Percentiles rank a stretch among this genome's conserved stretches.
phyloP scores from a whole-genome alignment of 306 rosid genomes.

The Oxytropis ochrocephala region DNA sequence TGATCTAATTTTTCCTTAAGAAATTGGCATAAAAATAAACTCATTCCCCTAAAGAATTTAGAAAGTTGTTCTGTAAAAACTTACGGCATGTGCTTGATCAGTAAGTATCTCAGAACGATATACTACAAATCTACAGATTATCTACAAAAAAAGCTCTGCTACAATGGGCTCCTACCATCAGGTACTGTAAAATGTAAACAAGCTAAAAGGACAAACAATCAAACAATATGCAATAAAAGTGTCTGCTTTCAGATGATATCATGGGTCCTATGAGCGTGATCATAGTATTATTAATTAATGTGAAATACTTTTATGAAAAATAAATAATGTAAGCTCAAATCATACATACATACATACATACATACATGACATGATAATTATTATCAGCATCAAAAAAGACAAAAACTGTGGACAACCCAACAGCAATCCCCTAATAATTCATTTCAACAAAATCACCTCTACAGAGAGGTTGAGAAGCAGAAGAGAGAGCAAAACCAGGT shows the following conservation, averaged over 20 bases:
- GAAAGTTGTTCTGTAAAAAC: conserved; percentile 9
- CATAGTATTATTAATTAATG: conserved; percentile 15
- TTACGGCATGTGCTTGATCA: conserved; percentile 2
- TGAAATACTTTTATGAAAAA: background rate
- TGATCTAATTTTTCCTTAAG: background rate
- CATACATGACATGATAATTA: background rate
- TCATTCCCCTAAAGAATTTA: conserved; percentile 3
- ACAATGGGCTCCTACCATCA: background rate
- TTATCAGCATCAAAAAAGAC: conserved; percentile 23
- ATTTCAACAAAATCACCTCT: conserved; percentile 41
- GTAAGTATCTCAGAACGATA: background rate
- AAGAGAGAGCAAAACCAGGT: background rate
- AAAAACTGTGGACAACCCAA: conserved; percentile 33
- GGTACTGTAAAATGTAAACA: background rate
- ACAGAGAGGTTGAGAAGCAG: conserved; percentile 1
- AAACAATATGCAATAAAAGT: conserved; percentile 19
- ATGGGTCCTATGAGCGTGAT: conserved; percentile 22
- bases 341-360: conserved; percentile 13
- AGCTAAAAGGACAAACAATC: conserved; percentile 1
- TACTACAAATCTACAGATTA: background rate
- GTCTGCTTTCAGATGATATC: conserved; percentile 29
- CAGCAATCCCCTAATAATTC: conserved; percentile 24
- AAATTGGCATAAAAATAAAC: background rate
- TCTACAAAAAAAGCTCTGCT: background rate
- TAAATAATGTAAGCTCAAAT: conserved; percentile 20